Percentiles rank a stretch among this genome's conserved stretches.
Conservation (phyloP, 352 stramenopile genomes). For the Phytophthora chlamydospora region DNA sequence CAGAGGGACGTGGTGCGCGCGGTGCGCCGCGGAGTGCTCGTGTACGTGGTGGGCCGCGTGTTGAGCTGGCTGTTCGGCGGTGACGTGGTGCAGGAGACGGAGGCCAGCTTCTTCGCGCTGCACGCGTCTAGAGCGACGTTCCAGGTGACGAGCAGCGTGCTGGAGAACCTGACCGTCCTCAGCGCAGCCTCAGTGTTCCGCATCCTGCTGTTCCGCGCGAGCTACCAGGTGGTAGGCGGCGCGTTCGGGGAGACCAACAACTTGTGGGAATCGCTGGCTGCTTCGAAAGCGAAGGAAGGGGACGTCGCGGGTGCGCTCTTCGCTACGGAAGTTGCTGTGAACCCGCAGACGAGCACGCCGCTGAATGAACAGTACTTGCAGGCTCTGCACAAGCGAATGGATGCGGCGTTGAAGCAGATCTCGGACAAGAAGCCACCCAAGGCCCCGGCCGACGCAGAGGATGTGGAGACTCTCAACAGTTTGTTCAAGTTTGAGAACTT, state of each 20-base stretch:
- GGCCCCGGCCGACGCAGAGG: slow-evolving; percentile 39
- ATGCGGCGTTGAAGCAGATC: slow-evolving; percentile 40
- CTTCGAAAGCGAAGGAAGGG: slow-evolving; percentile 31
- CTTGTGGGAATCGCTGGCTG: slow-evolving; percentile 44
- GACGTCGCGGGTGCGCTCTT: slow-evolving; percentile 38
- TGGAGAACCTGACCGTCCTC: slow-evolving; percentile 57
- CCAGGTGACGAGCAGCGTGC: slow-evolving; percentile 48
- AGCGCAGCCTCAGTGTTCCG: slow-evolving; percentile 51
- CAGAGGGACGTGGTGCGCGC: slow-evolving; percentile 55
- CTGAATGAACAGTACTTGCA: slow-evolving; percentile 56
- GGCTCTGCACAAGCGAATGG: slow-evolving; percentile 40
- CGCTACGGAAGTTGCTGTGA: slow-evolving; percentile 19
- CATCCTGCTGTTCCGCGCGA: slow-evolving; percentile 58
- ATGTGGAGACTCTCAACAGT: slow-evolving; percentile 49
- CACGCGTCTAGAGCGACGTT: slow-evolving; percentile 39
- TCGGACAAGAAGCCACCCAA: slow-evolving; percentile 34
- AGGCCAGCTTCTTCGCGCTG: slow-evolving; percentile 31
- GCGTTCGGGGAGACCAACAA: slow-evolving; percentile 25
- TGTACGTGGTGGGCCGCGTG: slow-evolving; percentile 36
- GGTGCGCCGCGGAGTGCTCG: slow-evolving; percentile 44
- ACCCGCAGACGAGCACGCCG: slow-evolving; percentile 28
- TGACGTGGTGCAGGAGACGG: not conserved
- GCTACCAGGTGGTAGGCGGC: slow-evolving; percentile 30
- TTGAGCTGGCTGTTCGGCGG: slow-evolving; percentile 30
- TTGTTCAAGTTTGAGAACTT: slow-evolving; percentile 61